These are phyloP conservation scores for Lepraria neglecta DNA, from an alignment of 495 filamentous ascomycete species.

Conservation along the genomic window DNA sequence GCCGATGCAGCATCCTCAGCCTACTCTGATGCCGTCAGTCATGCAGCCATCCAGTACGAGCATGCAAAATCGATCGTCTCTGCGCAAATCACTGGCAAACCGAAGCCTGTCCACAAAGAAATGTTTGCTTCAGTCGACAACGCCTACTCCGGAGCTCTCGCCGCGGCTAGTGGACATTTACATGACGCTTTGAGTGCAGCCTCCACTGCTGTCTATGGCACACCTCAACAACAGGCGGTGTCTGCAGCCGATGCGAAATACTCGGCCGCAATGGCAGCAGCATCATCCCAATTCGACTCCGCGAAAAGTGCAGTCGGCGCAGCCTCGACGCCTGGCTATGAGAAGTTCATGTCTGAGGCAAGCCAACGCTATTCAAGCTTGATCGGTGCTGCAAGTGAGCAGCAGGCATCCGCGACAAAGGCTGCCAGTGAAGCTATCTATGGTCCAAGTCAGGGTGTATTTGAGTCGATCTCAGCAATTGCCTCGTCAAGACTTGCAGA, in stretches of 20 bases:
- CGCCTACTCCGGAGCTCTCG: conserved; percentile 60
- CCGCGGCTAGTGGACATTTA: conserved; percentile 53
- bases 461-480: conserved; percentile 56
- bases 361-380: conserved; percentile 27
- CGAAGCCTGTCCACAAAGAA: conserved; percentile 53
- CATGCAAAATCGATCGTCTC: conserved; percentile 61
- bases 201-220: conserved; percentile 42
- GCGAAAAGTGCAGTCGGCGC: conserved; percentile 49
- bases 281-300: conserved; percentile 52
- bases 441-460: conserved; percentile 39
- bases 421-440: conserved; percentile 33
- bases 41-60: conserved; percentile 57
- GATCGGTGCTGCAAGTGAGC: conserved; percentile 26
- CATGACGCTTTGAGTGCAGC: conserved; percentile 43
- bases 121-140: conserved; percentile 61
- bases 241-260: conserved; percentile 35
- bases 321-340: conserved; percentile 28
- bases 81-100: conserved; percentile 58
- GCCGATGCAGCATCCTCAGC: conserved; percentile 47
- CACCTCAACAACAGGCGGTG: conserved; percentile 31
- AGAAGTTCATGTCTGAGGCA: conserved; percentile 29
- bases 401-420: conserved; percentile 32
- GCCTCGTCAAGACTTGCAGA: conserved; percentile 59
- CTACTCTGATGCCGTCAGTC: conserved; percentile 54
- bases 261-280: conserved; percentile 32